phyloP scores from a whole-genome alignment of 2,329 filamentous ascomycete species.

The Metarhizium album region DNA sequence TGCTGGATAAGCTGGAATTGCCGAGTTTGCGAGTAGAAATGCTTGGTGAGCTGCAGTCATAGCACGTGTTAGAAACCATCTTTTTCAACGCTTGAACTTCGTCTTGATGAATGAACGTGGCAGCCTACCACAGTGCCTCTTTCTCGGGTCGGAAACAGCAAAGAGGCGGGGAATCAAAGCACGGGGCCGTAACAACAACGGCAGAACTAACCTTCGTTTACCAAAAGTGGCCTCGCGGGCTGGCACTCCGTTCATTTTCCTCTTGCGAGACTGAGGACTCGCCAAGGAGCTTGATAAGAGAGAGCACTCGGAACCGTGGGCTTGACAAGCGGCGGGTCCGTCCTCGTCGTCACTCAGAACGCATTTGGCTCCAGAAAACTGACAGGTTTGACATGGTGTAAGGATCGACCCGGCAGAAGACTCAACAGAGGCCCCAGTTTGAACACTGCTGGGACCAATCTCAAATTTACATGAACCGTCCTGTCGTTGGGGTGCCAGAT shows the following conservation, averaged over 20 bases:
- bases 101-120: background rate
- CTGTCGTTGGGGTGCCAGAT: conserved; percentile 33
- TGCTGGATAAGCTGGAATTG: conserved; percentile 50
- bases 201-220: conserved; percentile 56
- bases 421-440: conserved; percentile 41
- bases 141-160: background rate
- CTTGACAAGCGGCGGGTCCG: conserved; percentile 66
- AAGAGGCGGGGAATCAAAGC: background rate
- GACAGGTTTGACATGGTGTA: conserved; percentile 62
- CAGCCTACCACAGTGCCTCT: background rate
- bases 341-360: conserved; percentile 65
- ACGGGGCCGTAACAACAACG: conserved; percentile 2
- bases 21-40: conserved; percentile 39
- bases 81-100: background rate
- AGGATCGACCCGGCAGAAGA: conserved; percentile 32
- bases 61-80: background rate
- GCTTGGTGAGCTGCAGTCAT: conserved; percentile 40
- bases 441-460: conserved; percentile 38
- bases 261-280: conserved; percentile 61
- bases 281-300: conserved; percentile 48
- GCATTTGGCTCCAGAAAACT: conserved; percentile 63
- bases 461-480: conserved; percentile 37
- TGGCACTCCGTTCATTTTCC: conserved; percentile 59
- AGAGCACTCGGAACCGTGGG: conserved; percentile 69
- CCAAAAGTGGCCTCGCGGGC: conserved; percentile 44